These are phyloP conservation scores for Colletotrichum falcatum DNA, from an alignment of 2,329 filamentous ascomycete genomes.

Conservation along the genomic window DNA sequence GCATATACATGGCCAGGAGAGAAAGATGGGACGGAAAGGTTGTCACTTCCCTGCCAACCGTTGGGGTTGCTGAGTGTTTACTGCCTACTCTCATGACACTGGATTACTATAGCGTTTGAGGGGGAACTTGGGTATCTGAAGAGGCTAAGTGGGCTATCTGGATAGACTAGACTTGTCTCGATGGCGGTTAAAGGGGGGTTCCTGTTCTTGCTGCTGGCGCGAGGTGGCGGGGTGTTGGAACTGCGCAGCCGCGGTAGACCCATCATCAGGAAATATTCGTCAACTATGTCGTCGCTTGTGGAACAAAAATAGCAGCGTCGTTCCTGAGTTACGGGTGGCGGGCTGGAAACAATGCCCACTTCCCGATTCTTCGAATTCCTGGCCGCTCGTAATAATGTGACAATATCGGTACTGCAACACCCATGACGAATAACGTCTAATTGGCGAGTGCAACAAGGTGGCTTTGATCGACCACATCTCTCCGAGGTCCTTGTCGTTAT, in stretches of 20 bases:
- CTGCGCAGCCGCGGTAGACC: conserved; percentile 4
- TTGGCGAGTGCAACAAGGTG: background rate
- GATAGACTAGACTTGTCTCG: background rate
- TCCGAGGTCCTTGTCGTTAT: background rate
- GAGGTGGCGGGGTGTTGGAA: conserved; percentile 13
- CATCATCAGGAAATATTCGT: background rate
- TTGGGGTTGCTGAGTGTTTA: background rate
- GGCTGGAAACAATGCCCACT: conserved; percentile 14
- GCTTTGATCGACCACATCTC: background rate
- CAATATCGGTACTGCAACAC: background rate
- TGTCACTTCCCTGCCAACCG: conserved; percentile 19
- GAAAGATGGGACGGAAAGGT: conserved; percentile 27
- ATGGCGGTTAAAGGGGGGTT: background rate
- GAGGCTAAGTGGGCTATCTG: too few species aligned
- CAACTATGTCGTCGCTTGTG: background rate
- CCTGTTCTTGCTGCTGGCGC: background rate
- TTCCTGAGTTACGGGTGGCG: conserved; percentile 3
- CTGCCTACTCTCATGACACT: background rate
- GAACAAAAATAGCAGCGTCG: conserved; percentile 23
- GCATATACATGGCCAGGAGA: conserved; percentile 18
- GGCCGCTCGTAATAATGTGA: conserved; percentile 36
- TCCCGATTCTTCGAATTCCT: conserved; percentile 32
- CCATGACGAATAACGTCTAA: background rate
- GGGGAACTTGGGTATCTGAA: background rate
- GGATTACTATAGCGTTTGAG: too few species aligned